Evolutionary conservation across 2,329 filamentous ascomycete genomes (phyloP).

Genomic region (Talaromyces sp.): DNA sequence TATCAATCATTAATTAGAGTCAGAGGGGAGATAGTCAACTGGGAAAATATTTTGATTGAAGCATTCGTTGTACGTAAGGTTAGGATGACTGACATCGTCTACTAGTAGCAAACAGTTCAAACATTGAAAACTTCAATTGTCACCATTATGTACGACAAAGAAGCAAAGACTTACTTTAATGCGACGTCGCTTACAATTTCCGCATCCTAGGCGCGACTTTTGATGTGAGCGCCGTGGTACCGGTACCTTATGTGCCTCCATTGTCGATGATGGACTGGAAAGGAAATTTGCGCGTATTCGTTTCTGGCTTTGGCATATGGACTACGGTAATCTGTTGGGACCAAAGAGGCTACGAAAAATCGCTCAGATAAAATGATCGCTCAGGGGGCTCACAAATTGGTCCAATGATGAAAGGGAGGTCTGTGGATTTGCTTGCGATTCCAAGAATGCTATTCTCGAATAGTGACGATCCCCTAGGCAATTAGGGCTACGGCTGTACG

Average conservation of each 20-base stretch:
- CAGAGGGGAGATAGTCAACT: background rate
- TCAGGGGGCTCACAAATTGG: background rate
- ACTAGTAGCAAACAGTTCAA: background rate
- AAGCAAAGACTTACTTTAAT: conserved; percentile 24
- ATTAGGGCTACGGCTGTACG: background rate
- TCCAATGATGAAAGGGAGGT: background rate
- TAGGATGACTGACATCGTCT: background rate
- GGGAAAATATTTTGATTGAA: background rate
- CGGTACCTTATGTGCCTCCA: background rate
- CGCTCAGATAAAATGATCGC: too few species aligned
- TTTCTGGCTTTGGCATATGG: background rate
- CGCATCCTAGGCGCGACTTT: conserved; percentile 29
- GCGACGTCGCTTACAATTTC: conserved; percentile 28
- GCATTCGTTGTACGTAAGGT: background rate
- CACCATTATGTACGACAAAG: background rate
- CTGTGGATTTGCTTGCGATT: background rate
- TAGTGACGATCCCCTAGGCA: background rate
- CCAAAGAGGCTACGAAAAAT: background rate
- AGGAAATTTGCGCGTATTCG: background rate
- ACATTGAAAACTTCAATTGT: background rate
- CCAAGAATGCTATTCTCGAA: background rate
- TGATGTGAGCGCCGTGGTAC: conserved; percentile 24
- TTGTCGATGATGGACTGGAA: background rate
- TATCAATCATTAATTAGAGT: too few species aligned
- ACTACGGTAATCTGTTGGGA: background rate